Percentiles rank a stretch among this genome's conserved stretches.
These are phyloP conservation scores for Arthroderma sp. DNA, from an alignment of 2,329 filamentous ascomycete genomes.

Conservation along the genomic window DNA sequence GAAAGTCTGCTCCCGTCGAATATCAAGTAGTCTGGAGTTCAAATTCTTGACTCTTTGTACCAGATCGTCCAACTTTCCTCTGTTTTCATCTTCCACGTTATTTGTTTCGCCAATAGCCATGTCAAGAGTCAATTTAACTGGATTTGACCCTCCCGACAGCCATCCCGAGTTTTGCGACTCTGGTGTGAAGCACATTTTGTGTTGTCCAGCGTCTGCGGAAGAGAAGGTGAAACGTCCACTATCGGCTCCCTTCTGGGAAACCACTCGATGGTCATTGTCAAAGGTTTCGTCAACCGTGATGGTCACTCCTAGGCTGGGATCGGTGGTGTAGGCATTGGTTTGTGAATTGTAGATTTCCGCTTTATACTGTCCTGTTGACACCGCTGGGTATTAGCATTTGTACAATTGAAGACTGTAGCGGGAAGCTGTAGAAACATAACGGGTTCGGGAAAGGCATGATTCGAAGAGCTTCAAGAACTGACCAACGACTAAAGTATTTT, in stretches of 20 bases:
- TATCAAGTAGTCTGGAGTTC: constrained; percentile 74
- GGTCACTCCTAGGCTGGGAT: constrained; percentile 66
- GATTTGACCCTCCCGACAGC: constrained; percentile 58
- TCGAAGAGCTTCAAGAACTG: neutral
- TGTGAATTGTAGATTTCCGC: constrained; percentile 72
- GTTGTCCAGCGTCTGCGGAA: constrained; percentile 85
- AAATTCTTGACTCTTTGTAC: constrained; percentile 79
- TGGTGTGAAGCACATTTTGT: constrained; percentile 88
- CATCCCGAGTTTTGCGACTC: constrained; percentile 57
- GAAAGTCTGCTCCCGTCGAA: constrained; percentile 89
- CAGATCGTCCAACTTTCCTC: constrained; percentile 82
- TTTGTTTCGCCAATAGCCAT: constrained; percentile 89
- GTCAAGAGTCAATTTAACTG: constrained; percentile 74
- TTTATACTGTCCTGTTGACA: constrained; percentile 58
- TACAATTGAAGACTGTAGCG: neutral
- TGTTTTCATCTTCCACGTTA: constrained; percentile 85
- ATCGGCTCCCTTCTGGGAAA: constrained; percentile 65
- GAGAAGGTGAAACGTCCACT: constrained; percentile 89
- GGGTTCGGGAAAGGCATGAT: neutral
- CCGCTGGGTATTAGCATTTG: neutral
- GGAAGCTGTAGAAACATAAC: neutral
- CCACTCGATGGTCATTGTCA: constrained; percentile 93
- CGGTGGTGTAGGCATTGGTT: constrained; percentile 53
- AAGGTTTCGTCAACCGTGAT: constrained; percentile 94
- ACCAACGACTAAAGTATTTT: constrained; percentile 92